These are phyloP conservation scores for Penicillium soppii DNA, from an alignment of 495 filamentous ascomycete genomes.

Conservation along the genomic window DNA sequence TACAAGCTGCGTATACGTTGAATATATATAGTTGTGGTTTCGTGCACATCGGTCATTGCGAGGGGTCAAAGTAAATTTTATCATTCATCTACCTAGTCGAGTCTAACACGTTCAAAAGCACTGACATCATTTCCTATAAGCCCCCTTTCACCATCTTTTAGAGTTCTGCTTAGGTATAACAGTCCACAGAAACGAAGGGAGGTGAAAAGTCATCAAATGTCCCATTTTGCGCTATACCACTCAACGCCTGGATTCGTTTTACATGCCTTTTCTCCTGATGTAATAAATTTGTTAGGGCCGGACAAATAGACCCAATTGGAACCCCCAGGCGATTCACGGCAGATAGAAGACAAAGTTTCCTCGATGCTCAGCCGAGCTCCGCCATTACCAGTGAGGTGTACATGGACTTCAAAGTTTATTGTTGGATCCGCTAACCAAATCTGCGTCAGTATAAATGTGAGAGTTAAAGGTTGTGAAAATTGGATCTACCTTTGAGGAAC, in stretches of 20 bases:
- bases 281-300: slow-evolving; percentile 8
- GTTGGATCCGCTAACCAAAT: slow-evolving; percentile 7
- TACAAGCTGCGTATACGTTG: too few relatives aligned
- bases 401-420: slow-evolving; percentile 1
- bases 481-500: slow-evolving; percentile 2
- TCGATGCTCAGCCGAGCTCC: slow-evolving; percentile 3
- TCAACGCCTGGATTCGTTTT: slow-evolving; percentile 1
- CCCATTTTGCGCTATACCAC: slow-evolving; percentile 8
- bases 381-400: slow-evolving; percentile 4
- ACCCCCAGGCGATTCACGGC: not conserved
- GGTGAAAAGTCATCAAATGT: not conserved
- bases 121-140: too few relatives aligned
- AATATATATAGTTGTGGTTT: too few relatives aligned
- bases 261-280: slow-evolving; percentile 7
- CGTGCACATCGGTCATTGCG: too few relatives aligned
- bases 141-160: too few relatives aligned
- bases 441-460: not conserved
- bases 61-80: not conserved
- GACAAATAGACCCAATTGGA: slow-evolving; percentile 9
- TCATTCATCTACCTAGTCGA: not conserved
- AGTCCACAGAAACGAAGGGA: not conserved
- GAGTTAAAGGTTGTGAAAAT: not conserved
- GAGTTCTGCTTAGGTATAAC: too few relatives aligned
- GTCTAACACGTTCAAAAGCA: too few relatives aligned
- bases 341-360: slow-evolving; percentile 1